phyloP scores from a whole-genome alignment of 23 red algal species.

The Agarophyton chilense region DNA sequence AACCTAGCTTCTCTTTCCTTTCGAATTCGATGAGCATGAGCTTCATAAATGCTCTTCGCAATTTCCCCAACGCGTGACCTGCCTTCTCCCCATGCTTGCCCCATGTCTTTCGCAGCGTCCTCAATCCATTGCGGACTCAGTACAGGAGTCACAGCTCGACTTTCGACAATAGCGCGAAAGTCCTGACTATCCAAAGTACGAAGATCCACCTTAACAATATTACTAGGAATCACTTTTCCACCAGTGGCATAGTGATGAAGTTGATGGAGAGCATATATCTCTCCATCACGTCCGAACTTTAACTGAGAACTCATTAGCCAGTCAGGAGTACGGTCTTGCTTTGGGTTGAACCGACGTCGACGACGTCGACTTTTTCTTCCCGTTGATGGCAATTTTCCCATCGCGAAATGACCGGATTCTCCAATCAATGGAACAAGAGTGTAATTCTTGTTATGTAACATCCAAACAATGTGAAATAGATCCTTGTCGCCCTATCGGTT shows the following conservation, averaged over 20 bases:
- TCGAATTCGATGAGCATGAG: not conserved
- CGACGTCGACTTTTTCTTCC: not conserved
- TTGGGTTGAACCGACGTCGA: not conserved
- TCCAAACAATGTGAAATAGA: conserved; percentile 67
- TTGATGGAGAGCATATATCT: conserved; percentile 53
- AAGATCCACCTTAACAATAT: conserved; percentile 11
- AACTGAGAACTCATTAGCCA: conserved; percentile 65
- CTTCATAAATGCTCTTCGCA: not conserved
- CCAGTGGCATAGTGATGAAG: conserved; percentile 22
- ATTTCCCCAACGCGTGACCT: not conserved
- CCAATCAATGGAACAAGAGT: conserved; percentile 56
- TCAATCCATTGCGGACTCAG: conserved; percentile 3
- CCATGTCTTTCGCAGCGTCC: conserved; percentile 1
- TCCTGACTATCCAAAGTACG: not conserved
- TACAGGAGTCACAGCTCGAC: not conserved
- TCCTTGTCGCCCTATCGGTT: conserved; percentile 52
- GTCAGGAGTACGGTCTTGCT: not conserved
- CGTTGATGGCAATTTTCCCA: not conserved
- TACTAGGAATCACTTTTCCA: not conserved
- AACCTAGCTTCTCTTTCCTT: not conserved
- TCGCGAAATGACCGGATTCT: conserved; percentile 18
- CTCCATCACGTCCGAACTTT: conserved; percentile 54
- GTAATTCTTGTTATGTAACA: conserved; percentile 46
- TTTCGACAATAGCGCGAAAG: not conserved
- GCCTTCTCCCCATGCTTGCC: not conserved